A percentile compares a stretch with the other conserved stretches of the same genome.
Evolutionary conservation across 2,329 filamentous ascomycete species (phyloP).

Genomic region (Alternaria atra): DNA sequence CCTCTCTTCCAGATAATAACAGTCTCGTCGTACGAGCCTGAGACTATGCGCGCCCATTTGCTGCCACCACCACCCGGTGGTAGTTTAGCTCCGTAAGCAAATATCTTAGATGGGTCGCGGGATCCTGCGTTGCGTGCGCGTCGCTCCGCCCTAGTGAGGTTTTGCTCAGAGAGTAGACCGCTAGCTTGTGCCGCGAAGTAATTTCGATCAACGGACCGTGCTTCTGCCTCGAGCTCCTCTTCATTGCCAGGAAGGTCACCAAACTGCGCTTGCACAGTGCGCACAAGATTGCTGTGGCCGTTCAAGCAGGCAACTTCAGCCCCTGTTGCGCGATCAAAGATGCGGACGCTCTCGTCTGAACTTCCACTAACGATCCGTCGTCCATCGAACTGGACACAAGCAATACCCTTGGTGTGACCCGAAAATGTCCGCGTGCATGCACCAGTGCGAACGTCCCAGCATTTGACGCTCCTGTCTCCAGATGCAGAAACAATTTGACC

Average conservation of each 20-base stretch:
- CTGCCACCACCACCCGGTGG: conserved; percentile 91
- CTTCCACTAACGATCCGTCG: conserved; percentile 93
- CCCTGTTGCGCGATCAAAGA: conserved; percentile 86
- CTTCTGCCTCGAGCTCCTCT: conserved; percentile 76
- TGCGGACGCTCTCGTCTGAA: conserved; percentile 94
- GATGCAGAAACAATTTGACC: conserved; percentile 93
- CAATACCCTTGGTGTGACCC: conserved; percentile 94
- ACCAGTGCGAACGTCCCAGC: conserved; percentile 90
- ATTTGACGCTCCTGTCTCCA: conserved; percentile 90
- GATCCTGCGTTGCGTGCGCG: conserved; percentile 72
- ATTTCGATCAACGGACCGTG: conserved; percentile 74
- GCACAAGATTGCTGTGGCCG: conserved; percentile 84
- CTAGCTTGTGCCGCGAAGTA: conserved; percentile 69
- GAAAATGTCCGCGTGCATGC: conserved; percentile 78
- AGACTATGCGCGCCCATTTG: conserved; percentile 92
- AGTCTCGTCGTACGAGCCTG: conserved; percentile 93
- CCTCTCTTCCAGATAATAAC: conserved; percentile 95
- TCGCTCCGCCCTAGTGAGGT: conserved; percentile 46
- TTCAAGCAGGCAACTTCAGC: conserved; percentile 89
- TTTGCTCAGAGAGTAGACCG: conserved; percentile 51
- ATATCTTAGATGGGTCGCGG: conserved; percentile 76
- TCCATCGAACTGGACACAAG: conserved; percentile 96
- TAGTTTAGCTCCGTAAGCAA: conserved; percentile 82
- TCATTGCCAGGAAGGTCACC: conserved; percentile 84
- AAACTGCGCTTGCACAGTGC: conserved; percentile 94